Conservation (phyloP, 345 rosid genomes). For the Eucalyptus tenuipes region DNA sequence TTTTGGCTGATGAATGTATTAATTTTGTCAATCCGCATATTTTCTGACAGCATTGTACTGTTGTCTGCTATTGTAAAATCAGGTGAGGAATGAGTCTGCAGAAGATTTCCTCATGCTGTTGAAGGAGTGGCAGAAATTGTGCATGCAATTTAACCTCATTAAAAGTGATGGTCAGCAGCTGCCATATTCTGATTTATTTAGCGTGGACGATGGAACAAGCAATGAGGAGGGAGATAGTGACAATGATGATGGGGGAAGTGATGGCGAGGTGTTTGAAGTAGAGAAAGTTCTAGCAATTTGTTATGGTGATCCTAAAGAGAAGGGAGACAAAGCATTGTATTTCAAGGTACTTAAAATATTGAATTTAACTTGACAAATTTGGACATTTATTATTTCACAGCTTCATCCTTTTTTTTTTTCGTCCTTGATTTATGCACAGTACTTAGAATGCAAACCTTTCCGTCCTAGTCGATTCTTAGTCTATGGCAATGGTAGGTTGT, state of each 20-base stretch:
- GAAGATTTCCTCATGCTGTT: slow-evolving; percentile 43
- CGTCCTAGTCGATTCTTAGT: background rate
- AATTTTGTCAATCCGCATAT: background rate
- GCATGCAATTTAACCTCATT: slow-evolving; percentile 27
- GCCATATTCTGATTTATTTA: slow-evolving; percentile 1
- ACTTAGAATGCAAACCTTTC: background rate
- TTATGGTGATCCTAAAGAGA: slow-evolving; percentile 39
- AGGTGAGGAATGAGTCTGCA: slow-evolving; percentile 66
- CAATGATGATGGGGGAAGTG: slow-evolving; percentile 4
- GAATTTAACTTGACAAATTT: background rate
- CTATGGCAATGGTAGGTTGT: background rate
- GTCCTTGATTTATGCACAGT: background rate
- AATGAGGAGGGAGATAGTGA: slow-evolving; percentile 3
- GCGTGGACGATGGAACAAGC: background rate
- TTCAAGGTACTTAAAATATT: slow-evolving; percentile 29
- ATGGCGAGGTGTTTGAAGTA: slow-evolving; percentile 41
- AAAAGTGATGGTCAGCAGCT: slow-evolving; percentile 2
- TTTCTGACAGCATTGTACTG: background rate
- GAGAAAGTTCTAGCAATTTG: slow-evolving; percentile 28
- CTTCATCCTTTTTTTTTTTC: background rate
- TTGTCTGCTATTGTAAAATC: background rate
- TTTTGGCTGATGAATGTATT: background rate
- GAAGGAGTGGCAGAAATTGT: slow-evolving; percentile 53
- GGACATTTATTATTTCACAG: background rate
- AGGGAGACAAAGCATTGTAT: slow-evolving; percentile 14